Evolutionary conservation across 164 flowering plant species (phyloP), one percentile per base, ranked within the genome.

Genomic region (Umbilicus rupestris): DNA sequence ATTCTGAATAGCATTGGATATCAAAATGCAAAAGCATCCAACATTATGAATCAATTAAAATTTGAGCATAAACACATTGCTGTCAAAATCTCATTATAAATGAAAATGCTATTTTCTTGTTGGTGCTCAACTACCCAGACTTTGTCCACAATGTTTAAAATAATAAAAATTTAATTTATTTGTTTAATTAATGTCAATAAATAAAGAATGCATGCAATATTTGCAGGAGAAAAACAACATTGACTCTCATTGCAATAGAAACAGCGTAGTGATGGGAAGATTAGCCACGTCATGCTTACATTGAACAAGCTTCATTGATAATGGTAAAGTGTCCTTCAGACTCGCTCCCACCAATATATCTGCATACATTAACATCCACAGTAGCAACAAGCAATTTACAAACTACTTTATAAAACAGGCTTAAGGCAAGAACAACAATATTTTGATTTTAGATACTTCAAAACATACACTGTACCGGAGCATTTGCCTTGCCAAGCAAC

Each of bases 391-490:
- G 42, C 55, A 59, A 2, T 10, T 19, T 16, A 17, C 7, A 63
- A 42, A 19, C 11, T 0, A 67, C 59, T 47, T 66, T 14, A 76
- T 15, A 31, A 45, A 29, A n/a, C 24, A 20, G 6, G 7, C 4
- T 17, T 5, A 46, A 46, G 16, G 20, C 55, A 49, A 42, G 39
- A 22, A 24, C 20, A 63, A 20, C 1, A 35, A 20, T 15, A 57
- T 5, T 20, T 44, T 30, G 52, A 37, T 17, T 57, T 49, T 63
- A 15, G 44, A 72, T 66, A 57, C 64, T 33, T 46, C 11, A 46
- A 35, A 66, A 85, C 98, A 79, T 90, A 94, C 98, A 94, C 93
- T 79, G 98, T 87, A 80, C 97, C 99, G 64, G 97, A 94, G 81
- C 99, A 94, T 84, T 84, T 89, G 52, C 97, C 99, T 82, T 84